Base-by-base conservation (phyloP, 2,329 filamentous ascomycete species). In the Paecilomyces sp. region DNA sequence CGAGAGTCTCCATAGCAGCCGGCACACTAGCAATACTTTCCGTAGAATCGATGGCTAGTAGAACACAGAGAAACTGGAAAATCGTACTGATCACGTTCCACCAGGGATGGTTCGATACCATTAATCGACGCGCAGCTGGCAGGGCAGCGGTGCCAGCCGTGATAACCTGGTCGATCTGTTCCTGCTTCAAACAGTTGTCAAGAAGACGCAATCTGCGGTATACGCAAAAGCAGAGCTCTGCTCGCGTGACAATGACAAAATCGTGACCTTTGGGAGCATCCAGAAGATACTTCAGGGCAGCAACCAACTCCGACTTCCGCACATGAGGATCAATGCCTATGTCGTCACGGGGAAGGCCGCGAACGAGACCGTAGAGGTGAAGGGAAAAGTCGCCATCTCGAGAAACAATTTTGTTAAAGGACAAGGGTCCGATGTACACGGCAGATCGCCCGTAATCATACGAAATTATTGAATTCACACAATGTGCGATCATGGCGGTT, bases 41-140 rank as follows among this genome's bases (percentile, higher is more conserved):
- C 0, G 70, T 67, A 2, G 75, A 77, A 54, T 75, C 74, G 24
- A 79, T 71, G 3, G 74, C 75, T 12, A 79, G 68, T 3, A 75
- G 65, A 30, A 76, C 71, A 61, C 76, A 79, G 9, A 76, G 66
- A 51, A 76, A 78, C 60, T 79, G 77, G 55, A 79, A 79, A 0
- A 73, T 68, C 0, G 73, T 72, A 55, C 73, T 72, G 1, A 79
- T 63, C 1, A 77, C 68, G 60, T 78, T 78, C 77, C 77, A 79
- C 76, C 76, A 79, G 3, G 75, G 75, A 18, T 67, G 70, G 7
- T 68, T 65, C 51, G 67, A 67, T n/a, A 70, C 67, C 3, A 74
- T 68, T 2, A 78, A 61, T 22, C 67, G 67, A 5, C 65, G 65
- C 4, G 75, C 71, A 3, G 76, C 74, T 8, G 65, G 64, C 0